Conservation (phyloP, 805 yeast species). For the Torulaspora delbrueckii region DNA sequence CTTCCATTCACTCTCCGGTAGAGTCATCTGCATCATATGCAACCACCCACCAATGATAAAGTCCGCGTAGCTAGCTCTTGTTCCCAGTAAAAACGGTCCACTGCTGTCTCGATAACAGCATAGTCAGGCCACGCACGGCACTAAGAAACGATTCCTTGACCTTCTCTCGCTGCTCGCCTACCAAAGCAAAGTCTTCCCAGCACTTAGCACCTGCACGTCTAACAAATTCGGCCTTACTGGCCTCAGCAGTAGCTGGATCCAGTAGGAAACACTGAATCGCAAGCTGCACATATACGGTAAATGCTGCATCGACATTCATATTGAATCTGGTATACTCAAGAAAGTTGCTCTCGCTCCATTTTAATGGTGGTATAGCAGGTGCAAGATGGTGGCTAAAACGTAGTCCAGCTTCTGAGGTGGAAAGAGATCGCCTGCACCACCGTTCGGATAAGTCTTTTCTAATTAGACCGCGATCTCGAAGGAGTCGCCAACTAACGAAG, state of each 20-base stretch:
- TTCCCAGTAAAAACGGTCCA: not conserved
- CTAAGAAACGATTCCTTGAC: not conserved
- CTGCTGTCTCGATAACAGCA: not conserved
- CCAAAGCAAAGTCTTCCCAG: not conserved
- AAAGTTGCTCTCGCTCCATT: too few species aligned
- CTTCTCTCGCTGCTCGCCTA: not conserved
- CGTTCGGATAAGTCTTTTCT: constrained; percentile 1
- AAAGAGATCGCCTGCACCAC: not conserved
- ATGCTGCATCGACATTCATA: not conserved
- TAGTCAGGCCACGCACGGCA: not conserved
- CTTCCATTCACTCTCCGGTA: not conserved
- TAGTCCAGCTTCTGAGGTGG: not conserved
- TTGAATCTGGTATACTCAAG: not conserved
- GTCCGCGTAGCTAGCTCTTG: not conserved
- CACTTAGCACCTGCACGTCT: not conserved
- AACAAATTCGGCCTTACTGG: not conserved
- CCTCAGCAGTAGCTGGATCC: not conserved
- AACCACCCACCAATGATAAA: not conserved
- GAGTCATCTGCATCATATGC: not conserved
- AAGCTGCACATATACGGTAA: not conserved
- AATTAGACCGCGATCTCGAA: constrained; percentile 1
- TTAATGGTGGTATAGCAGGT: not conserved
- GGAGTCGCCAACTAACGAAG: constrained; percentile 1
- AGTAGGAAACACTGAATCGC: not conserved
- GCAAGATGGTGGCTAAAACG: too few species aligned